phyloP scores from a whole-genome alignment of 495 filamentous ascomycete genomes.

The Penicillium chermesinum region DNA sequence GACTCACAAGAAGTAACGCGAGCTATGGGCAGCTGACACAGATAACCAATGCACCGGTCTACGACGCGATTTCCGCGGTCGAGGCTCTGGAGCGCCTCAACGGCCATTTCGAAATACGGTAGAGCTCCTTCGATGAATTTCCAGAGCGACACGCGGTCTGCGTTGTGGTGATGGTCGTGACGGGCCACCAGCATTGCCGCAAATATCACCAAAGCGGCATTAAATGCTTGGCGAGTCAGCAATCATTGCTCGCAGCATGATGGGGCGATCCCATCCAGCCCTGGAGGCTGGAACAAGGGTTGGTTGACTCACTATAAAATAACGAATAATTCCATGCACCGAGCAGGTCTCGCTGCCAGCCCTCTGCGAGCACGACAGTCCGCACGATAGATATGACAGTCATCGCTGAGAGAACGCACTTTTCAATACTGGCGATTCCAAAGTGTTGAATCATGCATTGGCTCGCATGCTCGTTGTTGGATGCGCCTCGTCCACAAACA shows the following conservation, averaged over 20 bases:
- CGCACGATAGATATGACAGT: constrained; percentile 33
- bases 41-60: constrained; percentile 31
- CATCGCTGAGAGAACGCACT: constrained; percentile 27
- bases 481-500: too few relatives aligned
- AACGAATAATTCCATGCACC: constrained; percentile 41
- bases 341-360: constrained; percentile 21
- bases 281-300: too few relatives aligned
- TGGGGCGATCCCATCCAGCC: not conserved
- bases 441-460: constrained; percentile 22
- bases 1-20: too few relatives aligned
- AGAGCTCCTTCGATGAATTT: too few relatives aligned
- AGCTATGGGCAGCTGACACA: constrained; percentile 27
- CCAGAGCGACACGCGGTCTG: constrained; percentile 11
- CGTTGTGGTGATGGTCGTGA: constrained; percentile 2
- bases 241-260: too few relatives aligned
- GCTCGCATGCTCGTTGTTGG: too few relatives aligned
- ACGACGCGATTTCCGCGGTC: constrained; percentile 35
- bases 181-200: constrained; percentile 23
- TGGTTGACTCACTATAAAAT: constrained; percentile 28
- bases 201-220: constrained; percentile 30
- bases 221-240: constrained; percentile 23
- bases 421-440: constrained; percentile 30
- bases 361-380: constrained; percentile 3
- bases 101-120: constrained; percentile 22
- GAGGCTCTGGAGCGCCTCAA: constrained; percentile 30